A percentile compares a stretch with the other conserved stretches of the same genome.
These are phyloP conservation scores for Cystobasidium ongulense DNA, from an alignment of 768 basidiomycete genomes.

Conservation along the genomic window DNA sequence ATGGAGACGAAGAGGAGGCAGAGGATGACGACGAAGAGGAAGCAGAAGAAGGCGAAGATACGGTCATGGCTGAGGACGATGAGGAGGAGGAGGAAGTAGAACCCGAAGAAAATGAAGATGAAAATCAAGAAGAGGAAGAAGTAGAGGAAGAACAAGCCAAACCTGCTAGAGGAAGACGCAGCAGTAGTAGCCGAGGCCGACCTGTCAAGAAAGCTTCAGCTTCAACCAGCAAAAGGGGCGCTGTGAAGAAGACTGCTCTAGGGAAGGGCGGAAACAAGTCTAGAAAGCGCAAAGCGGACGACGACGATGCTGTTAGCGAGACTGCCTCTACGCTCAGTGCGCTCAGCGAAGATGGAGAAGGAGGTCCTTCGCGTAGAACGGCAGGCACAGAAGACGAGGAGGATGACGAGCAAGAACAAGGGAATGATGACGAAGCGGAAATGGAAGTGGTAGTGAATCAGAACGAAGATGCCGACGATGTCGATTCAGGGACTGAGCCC, in stretches of 20 bases:
- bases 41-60: not conserved
- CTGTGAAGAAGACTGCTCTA: not conserved
- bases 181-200: not conserved
- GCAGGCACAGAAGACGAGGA: not conserved
- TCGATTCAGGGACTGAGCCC: not conserved
- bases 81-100: constrained; percentile 7
- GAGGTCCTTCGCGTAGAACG: not conserved
- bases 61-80: not conserved
- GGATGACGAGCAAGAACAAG: constrained; percentile 11
- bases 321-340: constrained; percentile 19
- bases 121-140: not conserved
- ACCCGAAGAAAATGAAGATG: not conserved
- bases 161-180: not conserved
- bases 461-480: not conserved
- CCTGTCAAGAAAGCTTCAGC: not conserved
- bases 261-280: not conserved
- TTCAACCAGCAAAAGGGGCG: not conserved
- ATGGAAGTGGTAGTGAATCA: not conserved
- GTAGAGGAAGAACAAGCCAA: not conserved
- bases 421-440: constrained; percentile 22
- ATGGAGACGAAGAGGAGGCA: not conserved
- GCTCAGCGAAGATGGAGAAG: constrained; percentile 26
- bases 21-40: not conserved
- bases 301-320: constrained; percentile 15
- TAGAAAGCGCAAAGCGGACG: not conserved